Percentiles rank a stretch among this genome's conserved stretches.
These are phyloP conservation scores for Crithidia acanthocephali DNA, from an alignment of 208 protist genomes.

Conservation along the genomic window DNA sequence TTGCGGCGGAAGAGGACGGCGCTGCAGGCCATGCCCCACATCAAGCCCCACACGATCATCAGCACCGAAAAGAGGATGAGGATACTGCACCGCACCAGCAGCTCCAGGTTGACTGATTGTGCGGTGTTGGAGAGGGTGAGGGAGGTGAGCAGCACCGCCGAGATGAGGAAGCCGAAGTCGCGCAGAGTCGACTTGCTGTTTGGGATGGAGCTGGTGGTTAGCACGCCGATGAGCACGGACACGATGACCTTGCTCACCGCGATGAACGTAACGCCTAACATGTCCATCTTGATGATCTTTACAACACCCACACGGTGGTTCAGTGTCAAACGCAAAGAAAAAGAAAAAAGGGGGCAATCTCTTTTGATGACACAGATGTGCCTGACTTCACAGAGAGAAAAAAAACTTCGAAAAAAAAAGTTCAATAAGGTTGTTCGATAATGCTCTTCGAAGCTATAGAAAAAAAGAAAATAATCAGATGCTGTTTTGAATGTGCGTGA, in stretches of 20 bases:
- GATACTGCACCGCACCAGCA: constrained; percentile 55
- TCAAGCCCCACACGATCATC: constrained; percentile 36
- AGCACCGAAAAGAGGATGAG: constrained; percentile 52
- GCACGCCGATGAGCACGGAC: constrained; percentile 69
- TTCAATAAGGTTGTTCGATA: too few relatives aligned
- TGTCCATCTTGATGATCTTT: constrained; percentile 24
- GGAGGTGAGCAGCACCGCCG: constrained; percentile 60
- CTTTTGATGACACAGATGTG: background rate
- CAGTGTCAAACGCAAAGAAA: constrained; percentile 14
- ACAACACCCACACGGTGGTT: background rate
- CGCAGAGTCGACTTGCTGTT: constrained; percentile 47
- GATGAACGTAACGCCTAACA: constrained; percentile 69
- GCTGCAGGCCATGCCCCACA: constrained; percentile 27
- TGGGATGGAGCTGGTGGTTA: constrained; percentile 61
- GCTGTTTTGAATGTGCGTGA: background rate
- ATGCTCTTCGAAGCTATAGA: too few relatives aligned
- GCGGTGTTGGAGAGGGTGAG: constrained; percentile 76
- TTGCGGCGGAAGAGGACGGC: constrained; percentile 23
- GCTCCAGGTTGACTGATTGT: constrained; percentile 24
- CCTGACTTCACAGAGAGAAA: background rate
- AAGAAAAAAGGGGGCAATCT: constrained; percentile 28
- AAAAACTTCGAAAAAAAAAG: constrained; percentile 9
- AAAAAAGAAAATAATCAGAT: background rate
- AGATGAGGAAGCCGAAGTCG: constrained; percentile 76
- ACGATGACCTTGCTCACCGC: constrained; percentile 82